A percentile compares a stretch with the other conserved stretches of the same genome.
Evolutionary conservation across 306 rosid genomes (phyloP).

Genomic region (Ammopiptanthus mongolicus): DNA sequence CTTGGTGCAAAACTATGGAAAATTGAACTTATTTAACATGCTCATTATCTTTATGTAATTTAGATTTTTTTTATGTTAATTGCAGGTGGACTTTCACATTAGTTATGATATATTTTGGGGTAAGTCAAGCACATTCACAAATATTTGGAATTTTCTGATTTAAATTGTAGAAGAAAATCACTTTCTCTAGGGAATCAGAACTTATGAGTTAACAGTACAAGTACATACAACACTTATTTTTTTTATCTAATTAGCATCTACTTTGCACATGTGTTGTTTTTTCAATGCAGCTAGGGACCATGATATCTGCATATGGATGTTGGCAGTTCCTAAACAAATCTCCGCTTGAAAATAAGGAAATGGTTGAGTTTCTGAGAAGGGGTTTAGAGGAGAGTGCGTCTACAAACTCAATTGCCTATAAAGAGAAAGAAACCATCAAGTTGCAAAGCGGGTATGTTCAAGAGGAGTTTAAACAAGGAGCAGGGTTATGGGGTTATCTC

Average conservation of each 20-base stretch:
- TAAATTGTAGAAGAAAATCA: not conserved
- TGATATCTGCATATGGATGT: constrained; percentile 74
- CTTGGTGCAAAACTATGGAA: not conserved
- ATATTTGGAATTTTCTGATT: not conserved
- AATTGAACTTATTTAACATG: not conserved
- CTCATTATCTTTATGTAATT: not conserved
- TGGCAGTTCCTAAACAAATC: constrained; percentile 37
- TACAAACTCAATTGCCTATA: not conserved
- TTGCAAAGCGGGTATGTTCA: constrained; percentile 34
- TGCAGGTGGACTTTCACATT: constrained; percentile 85
- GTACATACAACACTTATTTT: not conserved
- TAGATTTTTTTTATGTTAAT: not conserved
- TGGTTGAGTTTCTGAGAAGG: constrained; percentile 25
- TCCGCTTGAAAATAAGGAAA: constrained; percentile 27
- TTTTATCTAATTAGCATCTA: not conserved
- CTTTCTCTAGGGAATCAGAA: not conserved
- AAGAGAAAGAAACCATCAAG: constrained; percentile 26
- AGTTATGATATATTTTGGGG: constrained; percentile 69
- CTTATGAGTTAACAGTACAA: not conserved
- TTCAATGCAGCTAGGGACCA: constrained; percentile 48
- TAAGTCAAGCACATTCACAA: constrained; percentile 31
- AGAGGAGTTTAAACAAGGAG: constrained; percentile 41
- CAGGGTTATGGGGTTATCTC: constrained; percentile 70
- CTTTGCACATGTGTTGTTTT: not conserved
- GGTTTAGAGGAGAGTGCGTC: constrained; percentile 37